Evolutionary conservation across 2,329 filamentous ascomycete species (phyloP).

Genomic region (Monosporascus cannonballus): DNA sequence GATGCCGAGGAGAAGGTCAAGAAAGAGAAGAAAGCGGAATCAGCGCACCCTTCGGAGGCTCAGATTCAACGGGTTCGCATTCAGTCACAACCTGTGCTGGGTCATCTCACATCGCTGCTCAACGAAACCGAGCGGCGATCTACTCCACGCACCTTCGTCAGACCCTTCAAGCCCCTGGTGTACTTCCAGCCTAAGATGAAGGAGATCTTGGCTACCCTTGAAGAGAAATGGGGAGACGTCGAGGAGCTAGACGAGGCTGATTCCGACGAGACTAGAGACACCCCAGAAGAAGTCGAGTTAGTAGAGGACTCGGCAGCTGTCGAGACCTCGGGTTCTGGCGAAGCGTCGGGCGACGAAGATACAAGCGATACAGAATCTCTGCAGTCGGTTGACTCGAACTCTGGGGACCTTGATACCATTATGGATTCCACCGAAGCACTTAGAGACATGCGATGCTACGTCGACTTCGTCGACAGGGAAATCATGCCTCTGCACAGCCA

Average conservation of each 20-base stretch:
- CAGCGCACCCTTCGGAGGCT: conserved; percentile 9
- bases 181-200: conserved; percentile 37
- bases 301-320: conserved; percentile 12
- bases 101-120: conserved; percentile 30
- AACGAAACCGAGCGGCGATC: conserved; percentile 30
- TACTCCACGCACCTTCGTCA: conserved; percentile 32
- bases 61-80: conserved; percentile 29
- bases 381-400: conserved; percentile 30
- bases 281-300: conserved; percentile 23
- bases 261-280: conserved; percentile 15
- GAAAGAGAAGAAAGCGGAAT: conserved; percentile 16
- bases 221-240: conserved; percentile 35
- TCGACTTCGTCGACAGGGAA: conserved; percentile 37
- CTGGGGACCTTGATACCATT: conserved; percentile 27
- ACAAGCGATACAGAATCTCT: conserved; percentile 27
- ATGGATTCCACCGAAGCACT: conserved; percentile 35
- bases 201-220: conserved; percentile 30
- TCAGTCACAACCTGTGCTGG: conserved; percentile 34
- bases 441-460: conserved; percentile 36
- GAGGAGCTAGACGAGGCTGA: conserved; percentile 26
- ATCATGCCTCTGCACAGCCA: conserved; percentile 30
- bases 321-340: conserved; percentile 6
- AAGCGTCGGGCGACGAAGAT: conserved; percentile 8
- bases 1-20: conserved; percentile 13
- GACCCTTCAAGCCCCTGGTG: conserved; percentile 34